phyloP scores from a whole-genome alignment of 2,329 filamentous ascomycete species.

The Zasmidium cellare region DNA sequence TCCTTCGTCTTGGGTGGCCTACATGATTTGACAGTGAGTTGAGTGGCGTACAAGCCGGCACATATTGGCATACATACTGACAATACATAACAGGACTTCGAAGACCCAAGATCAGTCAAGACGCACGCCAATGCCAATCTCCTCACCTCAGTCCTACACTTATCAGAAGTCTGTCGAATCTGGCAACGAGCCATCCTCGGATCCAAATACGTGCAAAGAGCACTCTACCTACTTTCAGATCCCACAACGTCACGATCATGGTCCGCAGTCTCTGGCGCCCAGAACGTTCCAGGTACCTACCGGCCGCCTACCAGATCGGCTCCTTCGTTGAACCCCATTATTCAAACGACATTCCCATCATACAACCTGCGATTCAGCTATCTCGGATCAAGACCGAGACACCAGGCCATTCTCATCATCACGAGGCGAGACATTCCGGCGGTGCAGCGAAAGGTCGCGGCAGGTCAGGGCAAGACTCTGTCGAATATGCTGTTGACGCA shows the following conservation, averaged over 20 bases:
- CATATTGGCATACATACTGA: not conserved
- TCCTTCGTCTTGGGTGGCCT: constrained; percentile 16
- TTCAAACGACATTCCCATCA: constrained; percentile 22
- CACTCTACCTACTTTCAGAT: constrained; percentile 22
- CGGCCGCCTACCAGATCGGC: not conserved
- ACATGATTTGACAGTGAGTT: constrained; percentile 5
- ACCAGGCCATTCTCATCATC: constrained; percentile 25
- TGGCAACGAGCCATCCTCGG: constrained; percentile 19
- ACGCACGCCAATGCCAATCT: constrained; percentile 14
- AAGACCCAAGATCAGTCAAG: constrained; percentile 24
- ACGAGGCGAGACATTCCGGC: constrained; percentile 16
- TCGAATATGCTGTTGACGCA: constrained; percentile 26
- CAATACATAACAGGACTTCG: constrained; percentile 9
- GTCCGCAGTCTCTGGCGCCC: not conserved
- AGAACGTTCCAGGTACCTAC: not conserved
- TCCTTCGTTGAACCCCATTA: constrained; percentile 23
- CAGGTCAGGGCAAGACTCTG: constrained; percentile 13
- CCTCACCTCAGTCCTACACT: constrained; percentile 15
- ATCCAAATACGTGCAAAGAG: constrained; percentile 16
- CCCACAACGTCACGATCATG: constrained; percentile 8
- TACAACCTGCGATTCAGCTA: constrained; percentile 28
- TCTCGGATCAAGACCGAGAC: constrained; percentile 15
- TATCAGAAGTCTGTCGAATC: constrained; percentile 18
- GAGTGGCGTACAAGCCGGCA: not conserved
- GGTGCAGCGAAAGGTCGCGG: constrained; percentile 5